Evolutionary conservation across 2,329 filamentous ascomycete species (phyloP), one percentile per base, ranked within the genome.

Genomic region (Metarhizium humberi): DNA sequence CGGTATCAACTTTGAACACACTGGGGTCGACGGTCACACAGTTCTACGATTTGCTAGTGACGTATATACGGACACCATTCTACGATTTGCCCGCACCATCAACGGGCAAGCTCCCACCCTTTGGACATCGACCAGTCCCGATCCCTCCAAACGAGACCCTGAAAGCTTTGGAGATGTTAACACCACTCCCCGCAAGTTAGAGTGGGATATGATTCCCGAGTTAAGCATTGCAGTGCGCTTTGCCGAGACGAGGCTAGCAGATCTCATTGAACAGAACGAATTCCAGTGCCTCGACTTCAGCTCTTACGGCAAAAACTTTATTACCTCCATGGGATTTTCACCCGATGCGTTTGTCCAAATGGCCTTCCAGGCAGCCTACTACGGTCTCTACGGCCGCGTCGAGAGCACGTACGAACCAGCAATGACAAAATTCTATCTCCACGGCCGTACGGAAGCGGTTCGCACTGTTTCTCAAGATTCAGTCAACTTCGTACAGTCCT

Each of bases 1-100:
- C 0, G 94, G 94, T 6, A 97, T 99, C 82, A 99, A 99, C 73
- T 97, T 99, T 65, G 94, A 99, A 70, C 94, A 99, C 67, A 99
- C 94, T 0, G 94, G 94, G 61, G 92, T 99, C 5, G 94, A 99
- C 65, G 94, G 94, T 1, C 94, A 99, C 68, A 99, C 94, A 0
- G 94, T 99, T 25, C 80, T 99, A 53, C 87, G 94, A 6, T 97
- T 99, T 64, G 94, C 94, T 16, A 96, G 91, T 59, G 94, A 99
- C 64, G 78, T 99, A 16, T 99, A 96, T 71, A 97, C 94, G 0
- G 94, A 99, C 69, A 99, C 94, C 2, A 97, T 99, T 61, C 82
- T 99, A 40, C 87, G 94, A 11, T 97, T 96, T 66, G 94, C 94
- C 3, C 86, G 89, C 55, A 92, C 90, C 1, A 97, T 99, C 77